phyloP scores from a whole-genome alignment of 139 green algal genomes.

The Chlorella sp. region DNA sequence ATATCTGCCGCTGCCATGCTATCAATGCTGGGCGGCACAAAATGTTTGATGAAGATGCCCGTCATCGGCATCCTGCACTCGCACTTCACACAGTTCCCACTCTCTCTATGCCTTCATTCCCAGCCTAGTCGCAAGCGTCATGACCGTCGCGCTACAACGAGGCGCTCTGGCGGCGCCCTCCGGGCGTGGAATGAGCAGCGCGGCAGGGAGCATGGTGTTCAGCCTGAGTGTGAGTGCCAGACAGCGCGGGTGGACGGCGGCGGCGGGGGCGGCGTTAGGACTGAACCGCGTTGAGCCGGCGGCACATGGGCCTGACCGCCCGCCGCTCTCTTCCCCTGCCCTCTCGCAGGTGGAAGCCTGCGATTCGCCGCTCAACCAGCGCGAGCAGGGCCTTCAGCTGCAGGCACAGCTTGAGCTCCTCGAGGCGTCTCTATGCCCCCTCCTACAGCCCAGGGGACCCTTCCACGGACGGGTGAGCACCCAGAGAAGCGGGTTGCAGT shows the following conservation, averaged over 20 bases:
- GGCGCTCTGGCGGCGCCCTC: too few relatives aligned
- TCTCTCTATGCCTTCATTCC: too few relatives aligned
- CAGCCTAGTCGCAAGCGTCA: too few relatives aligned
- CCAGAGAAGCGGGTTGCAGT: too few relatives aligned
- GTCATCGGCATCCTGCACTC: too few relatives aligned
- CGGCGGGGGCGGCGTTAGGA: too few relatives aligned
- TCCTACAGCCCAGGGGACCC: neutral
- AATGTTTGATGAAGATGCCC: too few relatives aligned
- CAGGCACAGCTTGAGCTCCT: neutral
- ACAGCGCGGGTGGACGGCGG: neutral
- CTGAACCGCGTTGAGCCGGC: too few relatives aligned
- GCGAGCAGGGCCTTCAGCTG: neutral
- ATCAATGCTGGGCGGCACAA: too few relatives aligned
- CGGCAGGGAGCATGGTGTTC: neutral
- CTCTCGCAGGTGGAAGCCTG: conserved; percentile 7
- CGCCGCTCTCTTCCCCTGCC: neutral
- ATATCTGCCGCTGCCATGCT: too few relatives aligned
- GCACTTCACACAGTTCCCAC: too few relatives aligned
- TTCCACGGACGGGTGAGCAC: neutral
- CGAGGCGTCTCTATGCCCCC: neutral
- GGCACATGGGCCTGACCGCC: neutral
- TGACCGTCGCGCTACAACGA: too few relatives aligned
- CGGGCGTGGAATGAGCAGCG: neutral
- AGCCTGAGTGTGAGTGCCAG: neutral
- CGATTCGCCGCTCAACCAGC: neutral